Evolutionary conservation across 1,284 basidiomycete species (phyloP).

Genomic region (Tranzscheliella williamsii): DNA sequence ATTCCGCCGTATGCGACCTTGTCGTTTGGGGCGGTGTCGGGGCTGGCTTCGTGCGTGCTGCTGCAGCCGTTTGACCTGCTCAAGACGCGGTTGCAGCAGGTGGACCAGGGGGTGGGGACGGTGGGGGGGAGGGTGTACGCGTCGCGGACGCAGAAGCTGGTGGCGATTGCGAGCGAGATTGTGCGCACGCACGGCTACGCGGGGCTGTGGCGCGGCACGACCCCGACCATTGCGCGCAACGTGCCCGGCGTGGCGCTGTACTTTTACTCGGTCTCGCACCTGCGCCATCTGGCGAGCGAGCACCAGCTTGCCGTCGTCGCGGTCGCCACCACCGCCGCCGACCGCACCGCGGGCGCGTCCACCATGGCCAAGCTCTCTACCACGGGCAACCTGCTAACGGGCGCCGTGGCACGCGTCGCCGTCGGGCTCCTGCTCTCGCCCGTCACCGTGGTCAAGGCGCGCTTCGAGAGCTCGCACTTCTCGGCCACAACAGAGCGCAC

Average conservation of each 20-base stretch:
- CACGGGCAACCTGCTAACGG: conserved; percentile 84
- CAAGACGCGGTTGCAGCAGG: conserved; percentile 58
- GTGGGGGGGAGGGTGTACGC: too few species aligned
- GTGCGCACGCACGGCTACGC: conserved; percentile 39
- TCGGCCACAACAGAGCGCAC: conserved; percentile 47
- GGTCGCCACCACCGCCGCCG: conserved; percentile 50
- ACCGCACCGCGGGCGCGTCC: conserved; percentile 14
- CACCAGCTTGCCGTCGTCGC: conserved; percentile 50
- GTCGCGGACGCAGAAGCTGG: conserved; percentile 30
- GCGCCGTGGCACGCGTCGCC: conserved; percentile 78
- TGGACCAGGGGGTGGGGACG: conserved; percentile 17
- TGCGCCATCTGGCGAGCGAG: conserved; percentile 39
- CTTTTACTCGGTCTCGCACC: conserved; percentile 57
- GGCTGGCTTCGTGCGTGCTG: conserved; percentile 55
- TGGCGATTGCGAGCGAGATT: conserved; percentile 29
- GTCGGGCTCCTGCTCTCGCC: conserved; percentile 91
- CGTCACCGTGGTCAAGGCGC: conserved; percentile 89
- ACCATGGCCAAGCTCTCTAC: conserved; percentile 68
- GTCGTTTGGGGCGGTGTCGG: conserved; percentile 52
- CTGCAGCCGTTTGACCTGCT: conserved; percentile 59
- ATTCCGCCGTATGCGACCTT: conserved; percentile 52
- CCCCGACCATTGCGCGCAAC: conserved; percentile 55
- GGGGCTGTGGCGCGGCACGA: conserved; percentile 58
- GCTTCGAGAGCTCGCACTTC: conserved; percentile 62
- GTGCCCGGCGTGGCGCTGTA: conserved; percentile 60